Conservation (phyloP, 2,329 filamentous ascomycete genomes). For the Zelopaecilomyces penicillatus region DNA sequence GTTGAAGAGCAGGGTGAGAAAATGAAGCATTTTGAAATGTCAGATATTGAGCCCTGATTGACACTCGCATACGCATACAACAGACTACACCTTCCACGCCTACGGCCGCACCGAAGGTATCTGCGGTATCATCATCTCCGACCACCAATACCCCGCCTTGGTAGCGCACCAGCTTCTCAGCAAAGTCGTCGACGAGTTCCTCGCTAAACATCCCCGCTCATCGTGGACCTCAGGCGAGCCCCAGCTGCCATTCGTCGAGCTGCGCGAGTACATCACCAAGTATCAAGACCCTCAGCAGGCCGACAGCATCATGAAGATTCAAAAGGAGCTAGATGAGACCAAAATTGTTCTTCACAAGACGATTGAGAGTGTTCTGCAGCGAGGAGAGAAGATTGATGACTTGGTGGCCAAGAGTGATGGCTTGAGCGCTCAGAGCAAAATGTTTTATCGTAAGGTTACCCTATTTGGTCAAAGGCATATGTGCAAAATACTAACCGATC, state of each 20-base stretch:
- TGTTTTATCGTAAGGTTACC: slow-evolving; percentile 70
- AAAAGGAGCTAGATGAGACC: slow-evolving; percentile 93
- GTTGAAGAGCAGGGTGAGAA: slow-evolving; percentile 67
- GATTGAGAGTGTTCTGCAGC: slow-evolving; percentile 76
- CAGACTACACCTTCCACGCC: slow-evolving; percentile 67
- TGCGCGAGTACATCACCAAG: slow-evolving; percentile 64
- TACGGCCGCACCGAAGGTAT: slow-evolving; percentile 69
- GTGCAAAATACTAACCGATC: slow-evolving; percentile 3
- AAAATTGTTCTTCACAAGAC: slow-evolving; percentile 97
- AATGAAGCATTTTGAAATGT: neutral
- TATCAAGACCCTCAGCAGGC: slow-evolving; percentile 86
- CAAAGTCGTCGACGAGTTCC: slow-evolving; percentile 83
- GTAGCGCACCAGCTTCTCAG: slow-evolving; percentile 81
- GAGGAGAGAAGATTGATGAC: slow-evolving; percentile 94
- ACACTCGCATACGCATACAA: slow-evolving; percentile 11
- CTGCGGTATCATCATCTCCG: slow-evolving; percentile 68
- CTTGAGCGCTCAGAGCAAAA: slow-evolving; percentile 86
- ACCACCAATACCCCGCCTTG: slow-evolving; percentile 65
- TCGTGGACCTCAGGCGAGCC: slow-evolving; percentile 51
- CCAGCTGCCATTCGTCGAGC: slow-evolving; percentile 56
- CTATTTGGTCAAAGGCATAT: neutral
- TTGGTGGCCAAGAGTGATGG: slow-evolving; percentile 90
- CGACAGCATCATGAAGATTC: slow-evolving; percentile 90
- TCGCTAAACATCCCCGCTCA: slow-evolving; percentile 63
- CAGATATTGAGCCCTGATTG: neutral